Base-by-base conservation (phyloP, 2,329 filamentous ascomycete genomes). In the Apiospora sp. region DNA sequence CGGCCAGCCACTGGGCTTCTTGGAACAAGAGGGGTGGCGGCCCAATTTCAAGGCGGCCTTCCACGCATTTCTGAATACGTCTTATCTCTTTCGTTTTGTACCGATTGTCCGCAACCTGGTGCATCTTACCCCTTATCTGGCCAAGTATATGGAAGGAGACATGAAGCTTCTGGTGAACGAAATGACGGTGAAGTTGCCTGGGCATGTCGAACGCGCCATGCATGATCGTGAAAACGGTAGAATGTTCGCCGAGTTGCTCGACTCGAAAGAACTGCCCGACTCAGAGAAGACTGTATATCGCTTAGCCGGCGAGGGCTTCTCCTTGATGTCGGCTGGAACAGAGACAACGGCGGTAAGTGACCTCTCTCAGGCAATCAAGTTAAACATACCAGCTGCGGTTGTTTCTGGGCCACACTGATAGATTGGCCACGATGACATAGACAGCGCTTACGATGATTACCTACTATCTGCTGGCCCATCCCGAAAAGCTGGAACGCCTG, bases 231-330 rank as follows among this genome's bases (percentile, higher is more conserved):
- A 79, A 16, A 79, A 80, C 48, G 81, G 81, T 75, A 75, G 82
- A 13, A 80, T 85, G 58, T 83, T 84, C 61, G 76, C 80, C 48
- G 79, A 81, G 34, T 8, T 84, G 44, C 75, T 83, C 22, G 77
- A 79, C 3, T 80, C 81, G 10, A 77, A 79, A 64, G 48, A 74
- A 22, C 78, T 84, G 5, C 80, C 83, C 1, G 72, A 76, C 6
- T 71, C 75, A 6, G 82, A 84, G 73, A 84, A 84, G 76, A 77
- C 76, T 8, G 75, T 80, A 7, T 74, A 76, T 19, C 78, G 80
- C 1, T 79, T 84, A 12, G 80, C 80, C 12, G 82, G 84, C 14
- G 83, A 85, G 67, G 83, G 81, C 6, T 82, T 84, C 69, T 79
- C 80, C 14, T 75, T 83, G n/a, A 77, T 83, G 7, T 78, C 81